These are phyloP conservation scores for Magnaporthiopsis rhizophila DNA, from an alignment of 2,329 filamentous ascomycete genomes.

Conservation along the genomic window DNA sequence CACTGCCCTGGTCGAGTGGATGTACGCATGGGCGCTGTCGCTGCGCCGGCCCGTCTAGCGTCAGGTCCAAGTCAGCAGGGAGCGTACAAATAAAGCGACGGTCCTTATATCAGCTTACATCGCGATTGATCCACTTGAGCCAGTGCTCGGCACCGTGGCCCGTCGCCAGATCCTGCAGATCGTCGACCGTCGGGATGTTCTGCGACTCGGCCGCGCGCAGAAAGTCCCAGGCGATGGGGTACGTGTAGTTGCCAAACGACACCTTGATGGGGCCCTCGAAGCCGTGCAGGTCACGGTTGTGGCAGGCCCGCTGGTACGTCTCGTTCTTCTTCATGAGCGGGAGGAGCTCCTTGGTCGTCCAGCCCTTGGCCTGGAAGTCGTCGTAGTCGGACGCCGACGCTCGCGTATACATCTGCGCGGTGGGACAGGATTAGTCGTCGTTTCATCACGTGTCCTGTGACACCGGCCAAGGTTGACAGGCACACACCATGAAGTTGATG, in stretches of 20 bases:
- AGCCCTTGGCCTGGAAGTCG: conserved; percentile 73
- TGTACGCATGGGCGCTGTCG: conserved; percentile 69
- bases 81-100: not conserved
- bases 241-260: conserved; percentile 73
- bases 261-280: conserved; percentile 77
- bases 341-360: conserved; percentile 66
- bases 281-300: conserved; percentile 63
- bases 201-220: conserved; percentile 64
- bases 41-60: conserved; percentile 58
- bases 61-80: not conserved
- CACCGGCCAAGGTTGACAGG: not conserved
- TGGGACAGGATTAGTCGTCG: not conserved
- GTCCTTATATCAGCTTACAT: conserved; percentile 25
- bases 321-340: conserved; percentile 76
- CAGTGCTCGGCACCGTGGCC: conserved; percentile 70
- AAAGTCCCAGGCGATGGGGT: conserved; percentile 78
- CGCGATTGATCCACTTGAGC: conserved; percentile 78
- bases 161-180: conserved; percentile 64
- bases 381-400: conserved; percentile 68
- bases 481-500: conserved; percentile 65
- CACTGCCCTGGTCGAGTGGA: conserved; percentile 66
- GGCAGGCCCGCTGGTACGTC: conserved; percentile 61
- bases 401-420: conserved; percentile 58
- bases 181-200: conserved; percentile 67
- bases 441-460: not conserved